Evolutionary conservation across 1,284 basidiomycete genomes (phyloP), one percentile per base, ranked within the genome.

Genomic region (Cryptococcus deneoformans): DNA sequence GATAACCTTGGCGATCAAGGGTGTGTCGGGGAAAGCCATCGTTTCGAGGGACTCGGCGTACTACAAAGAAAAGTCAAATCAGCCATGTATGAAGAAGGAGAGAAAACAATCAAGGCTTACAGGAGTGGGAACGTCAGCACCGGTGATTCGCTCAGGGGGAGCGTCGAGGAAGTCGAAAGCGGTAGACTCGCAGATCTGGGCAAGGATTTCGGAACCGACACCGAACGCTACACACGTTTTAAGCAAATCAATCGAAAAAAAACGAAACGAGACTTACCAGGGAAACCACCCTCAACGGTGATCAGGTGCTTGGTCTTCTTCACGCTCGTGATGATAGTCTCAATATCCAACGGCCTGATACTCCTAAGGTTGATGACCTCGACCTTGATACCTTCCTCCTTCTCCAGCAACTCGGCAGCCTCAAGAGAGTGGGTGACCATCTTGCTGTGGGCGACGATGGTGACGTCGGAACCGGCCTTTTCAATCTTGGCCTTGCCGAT

Each of bases 401-500:
- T 93, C 68, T 90, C 90, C 46, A 99, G 84, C 52, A 83, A 80
- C 63, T 97, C 92, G 20, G 96, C 96, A 46, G 94, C 92, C 79
- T 97, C 93, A 60, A 98, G 79, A 69, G 87, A 87, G 80, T 92
- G 89, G 1, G 89, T 86, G 62, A 98, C 94, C 90, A 93, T 92
- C 80, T 92, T 92, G 79, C 89, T 92, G 83, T 99, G 96, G 35
- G 92, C 92, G 60, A 99, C 95, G 60, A 99, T 85, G 58, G 96
- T 99, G 63, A 99, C 80, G 79, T 99, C 96, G 67, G 84, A 86
- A 55, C 96, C 96, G 74, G 88, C 85, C 57, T 89, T 87, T 81
- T 99, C 95, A 59, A 99, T 83, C 82, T 99, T 98, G 76, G 89
- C 89, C 82, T 99, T 98, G 75, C 96, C 96, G 72, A 99, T 97